Percentiles rank a stretch among this genome's conserved stretches.
Conservation (phyloP, 805 yeast genomes). For the Yamadazyma endophytica region DNA sequence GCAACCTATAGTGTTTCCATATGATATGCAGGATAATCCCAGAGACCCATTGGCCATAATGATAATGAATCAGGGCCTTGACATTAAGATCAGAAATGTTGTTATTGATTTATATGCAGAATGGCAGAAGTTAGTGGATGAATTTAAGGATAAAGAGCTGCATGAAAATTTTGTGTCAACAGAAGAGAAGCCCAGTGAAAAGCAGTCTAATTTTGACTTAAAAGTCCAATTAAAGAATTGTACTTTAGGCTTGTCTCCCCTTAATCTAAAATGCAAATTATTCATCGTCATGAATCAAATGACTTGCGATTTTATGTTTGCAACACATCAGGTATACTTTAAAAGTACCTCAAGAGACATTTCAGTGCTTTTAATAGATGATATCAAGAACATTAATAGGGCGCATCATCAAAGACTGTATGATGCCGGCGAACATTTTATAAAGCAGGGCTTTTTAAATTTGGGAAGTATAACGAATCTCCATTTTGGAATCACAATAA, state of each 20-base stretch:
- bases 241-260: conserved; percentile 61
- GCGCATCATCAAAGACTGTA: neutral
- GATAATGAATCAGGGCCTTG: conserved; percentile 4
- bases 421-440: neutral
- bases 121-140: conserved; percentile 11
- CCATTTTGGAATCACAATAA: conserved; percentile 24
- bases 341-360: conserved; percentile 49
- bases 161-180: neutral
- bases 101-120: conserved; percentile 8
- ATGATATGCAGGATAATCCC: too few relatives aligned
- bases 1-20: too few relatives aligned
- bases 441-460: conserved; percentile 44
- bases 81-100: conserved; percentile 6
- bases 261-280: conserved; percentile 52
- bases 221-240: conserved; percentile 46
- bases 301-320: conserved; percentile 43
- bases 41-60: conserved; percentile 7
- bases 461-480: conserved; percentile 45
- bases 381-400: conserved; percentile 20
- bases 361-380: conserved; percentile 62
- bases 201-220: conserved; percentile 17
- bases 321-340: conserved; percentile 23
- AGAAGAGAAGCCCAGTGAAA: neutral
- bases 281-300: conserved; percentile 51
- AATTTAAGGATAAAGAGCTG: neutral